Conservation (phyloP, 176 grass and related monocot genomes). For the Bolboschoenus planiculmis region DNA sequence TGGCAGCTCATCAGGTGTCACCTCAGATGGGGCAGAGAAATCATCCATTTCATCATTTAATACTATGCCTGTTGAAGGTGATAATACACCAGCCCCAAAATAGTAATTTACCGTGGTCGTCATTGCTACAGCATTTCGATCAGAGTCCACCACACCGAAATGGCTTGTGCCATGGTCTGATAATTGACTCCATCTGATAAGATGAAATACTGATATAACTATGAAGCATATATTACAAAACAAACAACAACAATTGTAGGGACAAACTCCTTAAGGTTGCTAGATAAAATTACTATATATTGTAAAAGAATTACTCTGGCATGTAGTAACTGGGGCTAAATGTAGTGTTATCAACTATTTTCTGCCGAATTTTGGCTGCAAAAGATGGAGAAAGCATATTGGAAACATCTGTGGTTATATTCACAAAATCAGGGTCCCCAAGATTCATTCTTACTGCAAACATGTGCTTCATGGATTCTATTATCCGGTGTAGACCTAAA, state of each 20-base stretch:
- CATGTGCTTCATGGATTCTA: slow-evolving; percentile 86
- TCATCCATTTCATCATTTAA: slow-evolving; percentile 97
- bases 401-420: slow-evolving; percentile 37
- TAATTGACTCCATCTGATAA: slow-evolving; percentile 64
- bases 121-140: slow-evolving; percentile 77
- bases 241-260: not conserved
- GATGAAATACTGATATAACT: not conserved
- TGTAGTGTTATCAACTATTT: slow-evolving; percentile 66
- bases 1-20: slow-evolving; percentile 47
- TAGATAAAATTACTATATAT: not conserved
- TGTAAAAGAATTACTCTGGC: slow-evolving; percentile 32
- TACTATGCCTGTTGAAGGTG: slow-evolving; percentile 79
- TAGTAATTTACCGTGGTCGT: slow-evolving; percentile 64
- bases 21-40: slow-evolving; percentile 55
- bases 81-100: slow-evolving; percentile 60
- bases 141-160: slow-evolving; percentile 67
- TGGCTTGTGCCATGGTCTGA: slow-evolving; percentile 73
- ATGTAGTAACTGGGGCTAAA: slow-evolving; percentile 69
- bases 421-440: slow-evolving; percentile 61
- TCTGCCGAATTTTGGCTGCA: slow-evolving; percentile 38
- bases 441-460: slow-evolving; percentile 64
- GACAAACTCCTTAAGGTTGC: not conserved
- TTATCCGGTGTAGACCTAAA: slow-evolving; percentile 56
- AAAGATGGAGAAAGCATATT: slow-evolving; percentile 59
- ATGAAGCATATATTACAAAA: not conserved